Conservation (phyloP, 2,329 filamentous ascomycete species). For the Elsinoe australis region DNA sequence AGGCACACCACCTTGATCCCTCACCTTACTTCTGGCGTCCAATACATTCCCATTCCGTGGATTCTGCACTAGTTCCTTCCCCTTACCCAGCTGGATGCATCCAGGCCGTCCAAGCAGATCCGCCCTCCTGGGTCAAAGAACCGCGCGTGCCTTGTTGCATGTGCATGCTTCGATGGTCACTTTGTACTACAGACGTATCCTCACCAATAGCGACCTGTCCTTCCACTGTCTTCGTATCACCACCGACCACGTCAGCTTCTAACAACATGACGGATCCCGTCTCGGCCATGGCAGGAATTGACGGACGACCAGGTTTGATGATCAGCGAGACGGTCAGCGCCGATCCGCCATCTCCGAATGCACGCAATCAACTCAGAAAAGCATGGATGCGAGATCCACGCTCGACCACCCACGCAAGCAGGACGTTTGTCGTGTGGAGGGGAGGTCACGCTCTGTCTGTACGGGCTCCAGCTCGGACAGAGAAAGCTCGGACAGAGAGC, state of each 20-base stretch:
- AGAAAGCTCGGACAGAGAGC: not conserved
- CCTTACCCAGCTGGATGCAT: conserved; percentile 5
- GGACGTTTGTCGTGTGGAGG: not conserved
- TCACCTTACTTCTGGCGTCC: too few relatives aligned
- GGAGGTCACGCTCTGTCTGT: too few relatives aligned
- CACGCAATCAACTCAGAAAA: conserved; percentile 1
- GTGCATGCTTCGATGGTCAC: not conserved
- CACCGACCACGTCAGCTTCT: too few relatives aligned
- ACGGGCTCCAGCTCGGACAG: not conserved
- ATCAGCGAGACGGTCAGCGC: not conserved
- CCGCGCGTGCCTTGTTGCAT: not conserved
- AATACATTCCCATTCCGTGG: not conserved
- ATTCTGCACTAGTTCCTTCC: not conserved
- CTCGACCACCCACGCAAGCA: too few relatives aligned
- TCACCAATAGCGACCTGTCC: too few relatives aligned
- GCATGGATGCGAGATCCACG: not conserved
- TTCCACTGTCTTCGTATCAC: too few relatives aligned
- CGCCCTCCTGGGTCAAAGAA: conserved; percentile 3
- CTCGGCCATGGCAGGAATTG: not conserved
- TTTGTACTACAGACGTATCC: too few relatives aligned
- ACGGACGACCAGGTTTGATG: not conserved
- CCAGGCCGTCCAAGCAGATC: not conserved
- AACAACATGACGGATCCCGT: not conserved
- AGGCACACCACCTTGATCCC: not conserved
- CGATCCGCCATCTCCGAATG: conserved; percentile 9